Evolutionary conservation across 441 rosid genomes (phyloP).

Genomic region (Caryocar brasiliense): DNA sequence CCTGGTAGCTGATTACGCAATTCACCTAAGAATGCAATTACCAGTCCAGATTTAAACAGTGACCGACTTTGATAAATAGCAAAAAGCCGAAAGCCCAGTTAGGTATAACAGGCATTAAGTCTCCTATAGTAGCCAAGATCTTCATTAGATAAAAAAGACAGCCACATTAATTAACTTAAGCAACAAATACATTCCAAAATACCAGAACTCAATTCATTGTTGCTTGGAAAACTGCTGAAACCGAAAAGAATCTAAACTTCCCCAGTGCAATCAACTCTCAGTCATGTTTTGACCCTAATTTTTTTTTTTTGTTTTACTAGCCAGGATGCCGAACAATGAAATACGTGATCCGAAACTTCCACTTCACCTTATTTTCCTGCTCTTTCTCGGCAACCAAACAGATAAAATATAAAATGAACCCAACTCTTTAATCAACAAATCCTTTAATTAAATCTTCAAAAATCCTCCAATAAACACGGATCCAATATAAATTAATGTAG

Average conservation of each 20-base stretch:
- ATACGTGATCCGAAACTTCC: not conserved
- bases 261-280: too few relatives aligned
- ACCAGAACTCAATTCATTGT: not conserved
- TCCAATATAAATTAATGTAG: not conserved
- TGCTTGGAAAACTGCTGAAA: not conserved
- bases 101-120: not conserved
- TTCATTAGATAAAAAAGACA: not conserved
- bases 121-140: not conserved
- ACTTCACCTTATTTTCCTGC: conserved; percentile 8
- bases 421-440: not conserved
- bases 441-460: not conserved
- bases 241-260: too few relatives aligned
- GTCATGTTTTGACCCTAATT: too few relatives aligned
- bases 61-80: not conserved
- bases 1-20: not conserved
- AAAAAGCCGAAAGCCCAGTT: not conserved
- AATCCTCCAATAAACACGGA: not conserved
- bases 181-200: not conserved
- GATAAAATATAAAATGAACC: not conserved
- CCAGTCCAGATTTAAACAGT: not conserved
- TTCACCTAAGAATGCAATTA: not conserved
- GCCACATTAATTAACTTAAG: not conserved
- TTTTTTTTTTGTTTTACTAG: not conserved
- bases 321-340: not conserved
- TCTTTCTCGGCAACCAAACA: conserved; percentile 16